A percentile compares a stretch with the other conserved stretches of the same genome.
phyloP scores from a whole-genome alignment of 495 filamentous ascomycete species.

The Penicillium arizonense region DNA sequence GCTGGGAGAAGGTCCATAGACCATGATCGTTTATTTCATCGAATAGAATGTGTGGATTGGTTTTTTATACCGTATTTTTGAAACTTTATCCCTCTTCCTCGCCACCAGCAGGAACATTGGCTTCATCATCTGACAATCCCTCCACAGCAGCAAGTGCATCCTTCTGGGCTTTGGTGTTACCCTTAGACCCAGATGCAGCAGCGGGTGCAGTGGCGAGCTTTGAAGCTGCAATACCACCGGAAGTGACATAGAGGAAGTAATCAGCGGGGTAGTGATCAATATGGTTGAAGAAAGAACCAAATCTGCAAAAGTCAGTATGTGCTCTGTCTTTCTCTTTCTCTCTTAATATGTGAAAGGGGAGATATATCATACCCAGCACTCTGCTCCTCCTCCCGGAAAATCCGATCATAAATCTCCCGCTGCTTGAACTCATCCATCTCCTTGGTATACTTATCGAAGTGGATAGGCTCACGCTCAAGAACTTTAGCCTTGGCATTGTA shows the following conservation, averaged over 20 bases:
- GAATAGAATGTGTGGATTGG: neutral
- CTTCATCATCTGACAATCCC: slow-evolving; percentile 29
- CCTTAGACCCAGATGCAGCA: neutral
- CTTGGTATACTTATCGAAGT: slow-evolving; percentile 72
- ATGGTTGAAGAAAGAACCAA: slow-evolving; percentile 79
- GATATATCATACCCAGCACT: slow-evolving; percentile 61
- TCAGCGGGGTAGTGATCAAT: slow-evolving; percentile 72
- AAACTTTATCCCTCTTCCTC: slow-evolving; percentile 19
- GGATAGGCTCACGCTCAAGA: slow-evolving; percentile 62
- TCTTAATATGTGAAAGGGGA: neutral
- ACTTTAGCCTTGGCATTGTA: slow-evolving; percentile 67
- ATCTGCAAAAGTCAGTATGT: slow-evolving; percentile 44
- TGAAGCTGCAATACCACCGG: slow-evolving; percentile 58
- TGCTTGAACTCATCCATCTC: slow-evolving; percentile 90
- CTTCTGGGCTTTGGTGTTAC: slow-evolving; percentile 10
- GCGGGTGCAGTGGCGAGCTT: slow-evolving; percentile 21
- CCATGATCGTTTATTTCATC: neutral
- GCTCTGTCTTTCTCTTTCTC: too few relatives aligned
- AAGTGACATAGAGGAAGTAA: slow-evolving; percentile 75
- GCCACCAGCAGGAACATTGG: slow-evolving; percentile 11
- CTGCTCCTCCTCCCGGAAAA: slow-evolving; percentile 85
- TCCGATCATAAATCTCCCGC: slow-evolving; percentile 84
- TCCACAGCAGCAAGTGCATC: slow-evolving; percentile 36
- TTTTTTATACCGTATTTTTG: neutral
- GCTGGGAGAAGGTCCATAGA: too few relatives aligned